Base-by-base conservation (phyloP, 208 protist species). In the Porcisia hertigi region DNA sequence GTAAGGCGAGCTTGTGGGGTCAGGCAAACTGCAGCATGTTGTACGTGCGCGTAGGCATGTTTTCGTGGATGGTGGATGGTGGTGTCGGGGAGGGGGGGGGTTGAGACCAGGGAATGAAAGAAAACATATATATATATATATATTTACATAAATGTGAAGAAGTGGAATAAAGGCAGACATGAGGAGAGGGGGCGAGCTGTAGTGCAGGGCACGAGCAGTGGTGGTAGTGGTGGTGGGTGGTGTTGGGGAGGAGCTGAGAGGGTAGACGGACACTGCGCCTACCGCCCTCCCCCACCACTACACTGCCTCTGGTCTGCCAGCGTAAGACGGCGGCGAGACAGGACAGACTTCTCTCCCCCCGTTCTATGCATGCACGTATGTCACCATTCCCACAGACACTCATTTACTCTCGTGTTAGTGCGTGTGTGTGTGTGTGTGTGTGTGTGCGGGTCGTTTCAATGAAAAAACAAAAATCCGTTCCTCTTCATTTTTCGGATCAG, bases 141-240 rank as follows among this genome's bases (percentile, higher is more conserved):
- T 25, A 11, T 36, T 8, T 14, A 49, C 20, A 23, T 12, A 23
- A n/a, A 20, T 5, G 12, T 9, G 23, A 8, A 23, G 73, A 11
- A 16, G 55, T 14, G 63, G 52, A 76, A 59, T 18, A 58, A n/a
- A 73, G 30, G 34, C 62, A 73, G 5, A 20, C 71, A 25, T 43
- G 45, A 62, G 11, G 25, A 74, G 63, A 77, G 66, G 47, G 36
- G 39, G 7, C 34, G 18, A 52, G n/a, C 39, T 4, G 59, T 11
- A 39, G 57, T 3, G 20, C 7, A 52, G 43, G 4, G 14, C 41
- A 52, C 41, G 16, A 69, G 4, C 63, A 25, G 60, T 0, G 36
- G 7, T 45, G 36, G 3, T 25, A 45, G 20, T 11, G 60, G 14
- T 25, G 6, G 59, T 2, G 59, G 59, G 9, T 30, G 6, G 62